Evolutionary conservation across 2,329 filamentous ascomycete species (phyloP).

Genomic region (Ophiocordyceps sinensis): DNA sequence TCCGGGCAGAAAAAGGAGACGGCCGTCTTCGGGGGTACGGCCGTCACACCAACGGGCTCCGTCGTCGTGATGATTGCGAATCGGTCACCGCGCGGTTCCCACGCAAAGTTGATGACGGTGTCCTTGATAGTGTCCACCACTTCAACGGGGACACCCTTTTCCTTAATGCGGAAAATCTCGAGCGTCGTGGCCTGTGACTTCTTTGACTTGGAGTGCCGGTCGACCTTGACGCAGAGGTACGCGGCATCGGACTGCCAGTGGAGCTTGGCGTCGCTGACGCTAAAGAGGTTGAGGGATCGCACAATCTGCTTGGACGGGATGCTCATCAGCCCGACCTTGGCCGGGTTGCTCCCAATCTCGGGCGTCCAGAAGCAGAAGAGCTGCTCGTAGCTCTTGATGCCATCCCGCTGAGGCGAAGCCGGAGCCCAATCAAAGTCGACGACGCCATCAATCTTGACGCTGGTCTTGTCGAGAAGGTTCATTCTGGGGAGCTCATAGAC

Average conservation of each 20-base stretch:
- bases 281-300: conserved; percentile 92
- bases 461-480: conserved; percentile 79
- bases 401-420: conserved; percentile 64
- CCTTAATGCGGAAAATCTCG: conserved; percentile 92
- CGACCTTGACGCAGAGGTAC: conserved; percentile 97
- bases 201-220: conserved; percentile 97
- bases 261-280: conserved; percentile 91
- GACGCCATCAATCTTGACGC: conserved; percentile 91
- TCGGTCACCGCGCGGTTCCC: conserved; percentile 95
- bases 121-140: conserved; percentile 97
- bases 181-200: conserved; percentile 94
- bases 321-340: conserved; percentile 93
- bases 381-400: conserved; percentile 85
- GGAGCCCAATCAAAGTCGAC: conserved; percentile 98
- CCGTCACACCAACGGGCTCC: conserved; percentile 63
- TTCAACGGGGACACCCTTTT: conserved; percentile 97
- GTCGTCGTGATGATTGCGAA: conserved; percentile 95
- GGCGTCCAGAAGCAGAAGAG: conserved; percentile 98
- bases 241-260: conserved; percentile 95
- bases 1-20: conserved; percentile 96
- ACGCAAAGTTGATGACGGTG: conserved; percentile 98
- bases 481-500: conserved; percentile 83
- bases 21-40: conserved; percentile 82
- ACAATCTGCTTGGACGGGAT: conserved; percentile 90
- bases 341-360: conserved; percentile 93